A percentile compares a stretch with the other conserved stretches of the same genome.
These are phyloP conservation scores for Phytophthora brassicae DNA, from an alignment of 352 stramenopile genomes.

Conservation along the genomic window DNA sequence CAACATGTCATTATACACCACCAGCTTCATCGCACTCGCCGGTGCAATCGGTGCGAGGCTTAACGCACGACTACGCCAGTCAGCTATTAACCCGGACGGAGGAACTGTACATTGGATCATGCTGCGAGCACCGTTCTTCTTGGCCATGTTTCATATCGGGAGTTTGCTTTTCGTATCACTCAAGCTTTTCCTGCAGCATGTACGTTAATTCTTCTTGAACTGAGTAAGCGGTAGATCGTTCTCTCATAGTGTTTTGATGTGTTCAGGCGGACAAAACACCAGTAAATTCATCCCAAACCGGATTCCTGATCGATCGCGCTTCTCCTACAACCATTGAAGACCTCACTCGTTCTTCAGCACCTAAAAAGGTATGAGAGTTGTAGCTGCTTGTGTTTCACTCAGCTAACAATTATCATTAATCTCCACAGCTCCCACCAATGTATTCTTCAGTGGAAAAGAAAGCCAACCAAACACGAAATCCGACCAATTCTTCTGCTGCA, in stretches of 20 bases:
- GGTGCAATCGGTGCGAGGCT: conserved; percentile 64
- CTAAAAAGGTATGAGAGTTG: conserved; percentile 28
- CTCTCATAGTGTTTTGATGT: background rate
- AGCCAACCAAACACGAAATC: conserved; percentile 25
- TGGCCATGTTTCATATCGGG: conserved; percentile 60
- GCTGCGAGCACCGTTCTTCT: conserved; percentile 63
- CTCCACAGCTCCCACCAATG: conserved; percentile 15
- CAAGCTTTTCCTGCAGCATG: conserved; percentile 81
- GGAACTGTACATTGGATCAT: conserved; percentile 78
- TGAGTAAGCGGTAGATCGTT: background rate
- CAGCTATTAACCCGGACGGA: conserved; percentile 74
- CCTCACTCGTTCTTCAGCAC: conserved; percentile 32
- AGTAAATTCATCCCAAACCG: background rate
- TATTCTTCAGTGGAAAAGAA: conserved; percentile 28
- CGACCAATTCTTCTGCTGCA: conserved; percentile 19
- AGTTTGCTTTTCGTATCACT: conserved; percentile 65
- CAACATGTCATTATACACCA: conserved; percentile 51
- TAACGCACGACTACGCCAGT: conserved; percentile 69
- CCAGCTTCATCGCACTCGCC: conserved; percentile 49
- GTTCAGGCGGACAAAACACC: conserved; percentile 36
- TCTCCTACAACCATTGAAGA: conserved; percentile 33
- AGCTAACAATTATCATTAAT: background rate
- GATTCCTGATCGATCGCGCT: conserved; percentile 9
- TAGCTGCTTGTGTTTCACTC: no score
- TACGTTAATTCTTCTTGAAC: conserved; percentile 14